Base-by-base conservation (phyloP, 1,284 basidiomycete genomes). In the Stygiomarasmius scandens region DNA sequence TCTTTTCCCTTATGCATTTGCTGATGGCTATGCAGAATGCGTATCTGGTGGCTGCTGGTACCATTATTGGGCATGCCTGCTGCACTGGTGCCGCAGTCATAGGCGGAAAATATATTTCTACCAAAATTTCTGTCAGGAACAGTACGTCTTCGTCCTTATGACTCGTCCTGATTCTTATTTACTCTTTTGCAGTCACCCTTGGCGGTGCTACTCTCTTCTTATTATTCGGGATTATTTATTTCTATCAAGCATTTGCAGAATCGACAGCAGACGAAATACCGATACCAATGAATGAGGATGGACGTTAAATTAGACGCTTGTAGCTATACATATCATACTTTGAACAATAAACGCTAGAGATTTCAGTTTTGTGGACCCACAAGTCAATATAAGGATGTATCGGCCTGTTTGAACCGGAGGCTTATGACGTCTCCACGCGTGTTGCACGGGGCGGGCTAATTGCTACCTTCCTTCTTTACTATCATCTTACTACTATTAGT, bases 61-160 rank as follows among this genome's bases (percentile, higher is more conserved):
- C 96, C 0, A 85, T 97, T 27, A 66, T 95, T 1, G 96, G 96
- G 0, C 96, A 99, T 71, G 83, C 85, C 1, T 82, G 87, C 58
- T 99, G 96, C 74, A 98, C 96, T 0, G 84, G 86, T 3, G 77
- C 96, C 0, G 96, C 96, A 1, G 95, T 98, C 47, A 77, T 96
- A 22, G 94, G 92, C 1, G 96, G 96, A 1, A 85, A 93, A 19
- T 96, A 91, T 72, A 77, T 98, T 32, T 96, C 95, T 0, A 95
- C 92, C 3, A 95, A 95, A 77, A 93, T 98, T 59, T 96, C 93
- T 25, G 91, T 96, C 53, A 96, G 96, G 72, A 92, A 96, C 69
- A 91, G 95, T 96, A 62, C 62, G 92, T 78, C n/a, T 23, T 43
- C 29, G 19, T n/a, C 24, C 41, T 71, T 8, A 9, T 22, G 23